These are phyloP conservation scores for Lodderomyces margitis DNA, from an alignment of 1,139 yeast species.

Conservation along the genomic window DNA sequence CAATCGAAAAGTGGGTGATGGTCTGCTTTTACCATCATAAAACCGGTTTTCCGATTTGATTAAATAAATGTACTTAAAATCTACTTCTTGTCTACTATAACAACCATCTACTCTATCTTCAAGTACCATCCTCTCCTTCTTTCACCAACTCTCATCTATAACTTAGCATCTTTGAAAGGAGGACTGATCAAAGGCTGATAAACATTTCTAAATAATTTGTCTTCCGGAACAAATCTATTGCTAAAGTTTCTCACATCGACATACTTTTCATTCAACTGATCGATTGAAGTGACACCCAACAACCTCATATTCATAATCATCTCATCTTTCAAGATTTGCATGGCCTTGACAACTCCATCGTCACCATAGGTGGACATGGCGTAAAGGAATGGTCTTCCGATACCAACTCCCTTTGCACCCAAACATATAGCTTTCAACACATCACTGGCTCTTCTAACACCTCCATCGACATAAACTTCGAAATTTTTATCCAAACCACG, in stretches of 20 bases:
- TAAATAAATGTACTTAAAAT: neutral
- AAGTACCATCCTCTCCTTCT: no score
- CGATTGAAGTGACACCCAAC: conserved; percentile 69
- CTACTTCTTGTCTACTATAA: neutral
- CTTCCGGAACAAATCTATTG: conserved; percentile 29
- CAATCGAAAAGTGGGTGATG: no score
- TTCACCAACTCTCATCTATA: conserved; percentile 16
- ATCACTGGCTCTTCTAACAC: conserved; percentile 70
- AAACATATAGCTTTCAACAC: conserved; percentile 62
- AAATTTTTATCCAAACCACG: conserved; percentile 43
- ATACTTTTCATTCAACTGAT: conserved; percentile 53
- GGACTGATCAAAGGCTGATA: conserved; percentile 41
- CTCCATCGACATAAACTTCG: conserved; percentile 61
- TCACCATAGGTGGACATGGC: conserved; percentile 75
- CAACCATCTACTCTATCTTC: no score
- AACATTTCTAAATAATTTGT: conserved; percentile 34
- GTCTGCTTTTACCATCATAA: no score
- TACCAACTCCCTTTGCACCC: conserved; percentile 73
- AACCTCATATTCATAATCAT: conserved; percentile 85
- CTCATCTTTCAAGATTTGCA: conserved; percentile 77
- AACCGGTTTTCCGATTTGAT: no score
- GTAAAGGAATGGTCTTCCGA: conserved; percentile 70
- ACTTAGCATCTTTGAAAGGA: conserved; percentile 28
- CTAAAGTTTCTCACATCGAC: conserved; percentile 27
- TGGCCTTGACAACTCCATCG: conserved; percentile 75